These are phyloP conservation scores for Thalassiosira sp. DNA, from an alignment of 352 stramenopile genomes.

Conservation along the genomic window DNA sequence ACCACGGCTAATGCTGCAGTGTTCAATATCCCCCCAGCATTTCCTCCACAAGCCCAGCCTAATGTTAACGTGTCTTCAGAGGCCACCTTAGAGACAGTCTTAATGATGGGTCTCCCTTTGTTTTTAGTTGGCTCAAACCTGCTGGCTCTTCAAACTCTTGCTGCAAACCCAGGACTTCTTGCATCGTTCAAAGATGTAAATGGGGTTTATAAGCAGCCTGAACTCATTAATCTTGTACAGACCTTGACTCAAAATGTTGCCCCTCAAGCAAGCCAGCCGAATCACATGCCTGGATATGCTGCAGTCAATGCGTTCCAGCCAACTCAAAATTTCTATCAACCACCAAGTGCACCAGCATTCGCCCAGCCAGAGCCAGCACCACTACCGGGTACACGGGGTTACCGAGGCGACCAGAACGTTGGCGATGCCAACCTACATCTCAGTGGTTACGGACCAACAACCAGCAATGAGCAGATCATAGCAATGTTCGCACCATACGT, in stretches of 20 bases:
- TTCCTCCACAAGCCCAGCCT: conserved; percentile 15
- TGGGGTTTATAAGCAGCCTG: conserved; percentile 75
- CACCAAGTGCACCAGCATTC: conserved; percentile 20
- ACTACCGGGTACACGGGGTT: conserved; percentile 16
- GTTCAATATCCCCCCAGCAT: conserved; percentile 17
- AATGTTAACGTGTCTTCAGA: conserved; percentile 32
- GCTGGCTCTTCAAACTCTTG: conserved; percentile 76
- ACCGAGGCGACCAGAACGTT: conserved; percentile 60
- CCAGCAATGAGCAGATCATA: conserved; percentile 75
- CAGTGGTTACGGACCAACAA: conserved; percentile 79
- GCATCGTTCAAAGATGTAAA: conserved; percentile 74
- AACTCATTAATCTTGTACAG: conserved; percentile 75
- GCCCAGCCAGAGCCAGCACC: conserved; percentile 17
- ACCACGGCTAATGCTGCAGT: conserved; percentile 4
- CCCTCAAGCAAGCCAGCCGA: conserved; percentile 20
- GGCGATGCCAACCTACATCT: conserved; percentile 78
- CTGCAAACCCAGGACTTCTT: conserved; percentile 68
- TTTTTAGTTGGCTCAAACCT: conserved; percentile 80
- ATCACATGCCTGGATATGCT: conserved; percentile 11
- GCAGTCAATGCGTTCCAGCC: conserved; percentile 10
- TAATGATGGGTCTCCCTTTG: conserved; percentile 72
- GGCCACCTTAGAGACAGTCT: conserved; percentile 71
- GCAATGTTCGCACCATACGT: conserved; percentile 80
- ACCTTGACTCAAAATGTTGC: conserved; percentile 67
- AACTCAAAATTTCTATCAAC: conserved; percentile 30